Conservation (phyloP, 257 asterid species). For the Salvia hispanica region DNA sequence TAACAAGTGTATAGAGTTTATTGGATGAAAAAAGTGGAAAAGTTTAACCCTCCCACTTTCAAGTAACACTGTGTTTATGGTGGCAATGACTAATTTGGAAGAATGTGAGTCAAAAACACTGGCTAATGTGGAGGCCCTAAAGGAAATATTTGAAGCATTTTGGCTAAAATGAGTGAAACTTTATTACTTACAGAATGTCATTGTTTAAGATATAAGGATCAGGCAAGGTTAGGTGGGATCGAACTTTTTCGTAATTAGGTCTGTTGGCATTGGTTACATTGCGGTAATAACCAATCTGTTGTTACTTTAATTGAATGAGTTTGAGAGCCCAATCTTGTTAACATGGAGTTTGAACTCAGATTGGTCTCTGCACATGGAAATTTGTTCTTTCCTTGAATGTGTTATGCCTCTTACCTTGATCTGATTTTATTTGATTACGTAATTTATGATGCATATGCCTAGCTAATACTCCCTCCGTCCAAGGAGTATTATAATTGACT, state of each 20-base stretch:
- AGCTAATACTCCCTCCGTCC: not conserved
- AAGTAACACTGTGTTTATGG: not conserved
- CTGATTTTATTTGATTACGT: slow-evolving; percentile 23
- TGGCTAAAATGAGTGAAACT: not conserved
- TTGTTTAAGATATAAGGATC: slow-evolving; percentile 19
- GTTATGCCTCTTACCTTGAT: not conserved
- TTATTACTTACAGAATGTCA: slow-evolving; percentile 7
- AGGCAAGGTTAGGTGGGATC: not conserved
- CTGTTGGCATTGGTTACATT: not conserved
- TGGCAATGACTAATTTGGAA: not conserved
- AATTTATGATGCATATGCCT: slow-evolving; percentile 15
- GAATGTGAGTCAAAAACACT: not conserved
- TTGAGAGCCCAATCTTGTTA: not conserved
- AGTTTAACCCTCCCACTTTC: not conserved
- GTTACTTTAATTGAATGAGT: not conserved
- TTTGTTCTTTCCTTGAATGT: slow-evolving; percentile 10
- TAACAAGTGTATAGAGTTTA: slow-evolving; percentile 14
- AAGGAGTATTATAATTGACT: no score
- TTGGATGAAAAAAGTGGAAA: slow-evolving; percentile 7
- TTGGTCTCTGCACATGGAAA: slow-evolving; percentile 23
- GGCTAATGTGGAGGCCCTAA: not conserved
- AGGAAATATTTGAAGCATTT: not conserved
- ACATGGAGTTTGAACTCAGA: slow-evolving; percentile 7
- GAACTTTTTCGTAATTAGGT: slow-evolving; percentile 21
- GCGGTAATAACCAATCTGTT: slow-evolving; percentile 15